phyloP scores from a whole-genome alignment of 2,329 filamentous ascomycete genomes.

The Talaromyces verruculosus region DNA sequence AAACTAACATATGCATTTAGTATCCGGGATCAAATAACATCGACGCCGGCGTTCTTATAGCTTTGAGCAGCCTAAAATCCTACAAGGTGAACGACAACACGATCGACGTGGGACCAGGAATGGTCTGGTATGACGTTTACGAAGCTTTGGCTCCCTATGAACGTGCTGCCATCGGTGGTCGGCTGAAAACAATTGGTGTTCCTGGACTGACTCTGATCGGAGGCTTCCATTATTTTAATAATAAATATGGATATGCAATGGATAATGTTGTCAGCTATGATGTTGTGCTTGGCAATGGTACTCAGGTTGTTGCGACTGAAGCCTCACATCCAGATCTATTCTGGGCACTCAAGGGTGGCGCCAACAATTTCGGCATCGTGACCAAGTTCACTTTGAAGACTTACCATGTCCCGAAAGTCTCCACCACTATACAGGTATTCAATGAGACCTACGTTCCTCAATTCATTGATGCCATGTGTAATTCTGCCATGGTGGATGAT shows the following conservation, averaged over 20 bases:
- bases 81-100: constrained; percentile 27
- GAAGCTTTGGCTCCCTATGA: constrained; percentile 28
- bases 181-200: constrained; percentile 38
- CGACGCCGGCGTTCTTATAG: constrained; percentile 34
- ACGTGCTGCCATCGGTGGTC: constrained; percentile 34
- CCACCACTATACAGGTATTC: constrained; percentile 38
- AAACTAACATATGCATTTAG: too few relatives aligned
- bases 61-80: constrained; percentile 27
- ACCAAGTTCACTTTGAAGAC: constrained; percentile 34
- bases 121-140: constrained; percentile 35
- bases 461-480: constrained; percentile 33
- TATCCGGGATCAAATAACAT: constrained; percentile 35
- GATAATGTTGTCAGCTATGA: constrained; percentile 37
- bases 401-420: constrained; percentile 24
- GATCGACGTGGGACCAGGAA: constrained; percentile 31
- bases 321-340: too few relatives aligned
- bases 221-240: constrained; percentile 35
- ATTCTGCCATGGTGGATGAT: constrained; percentile 28
- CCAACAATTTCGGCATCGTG: constrained; percentile 37
- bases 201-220: constrained; percentile 39
- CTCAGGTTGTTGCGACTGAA: too few relatives aligned
- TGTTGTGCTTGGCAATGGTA: constrained; percentile 35
- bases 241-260: constrained; percentile 36
- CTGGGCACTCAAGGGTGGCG: constrained; percentile 40
- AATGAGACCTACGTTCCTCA: constrained; percentile 27